Conservation (phyloP, 148 eudicot genomes). For the Nyssa sinensis region DNA sequence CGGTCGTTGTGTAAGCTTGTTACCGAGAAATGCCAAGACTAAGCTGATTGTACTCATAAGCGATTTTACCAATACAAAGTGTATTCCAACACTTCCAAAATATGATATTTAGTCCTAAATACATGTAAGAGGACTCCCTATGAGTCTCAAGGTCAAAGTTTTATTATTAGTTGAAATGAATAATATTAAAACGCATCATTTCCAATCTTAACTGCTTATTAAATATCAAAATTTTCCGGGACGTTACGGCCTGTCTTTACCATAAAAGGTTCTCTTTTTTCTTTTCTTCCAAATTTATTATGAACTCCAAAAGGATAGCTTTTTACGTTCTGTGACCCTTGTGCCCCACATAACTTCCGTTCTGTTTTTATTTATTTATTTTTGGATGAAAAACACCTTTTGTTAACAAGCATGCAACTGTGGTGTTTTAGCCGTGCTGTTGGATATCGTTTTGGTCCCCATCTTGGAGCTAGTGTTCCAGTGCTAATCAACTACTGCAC, state of each 20-base stretch:
- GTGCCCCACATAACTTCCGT: background rate
- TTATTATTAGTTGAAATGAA: no score
- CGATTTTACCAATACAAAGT: no score
- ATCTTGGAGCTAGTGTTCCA: constrained; percentile 92
- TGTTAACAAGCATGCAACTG: constrained; percentile 10
- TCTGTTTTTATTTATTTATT: background rate
- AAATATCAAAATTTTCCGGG: no score
- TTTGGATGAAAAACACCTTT: background rate
- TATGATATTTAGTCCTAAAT: no score
- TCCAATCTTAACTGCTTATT: no score
- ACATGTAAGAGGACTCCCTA: no score
- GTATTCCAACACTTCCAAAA: no score
- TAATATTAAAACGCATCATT: no score
- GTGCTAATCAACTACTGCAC: constrained; percentile 71
- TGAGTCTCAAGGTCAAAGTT: no score
- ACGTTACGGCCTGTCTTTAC: background rate
- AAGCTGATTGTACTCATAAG: no score
- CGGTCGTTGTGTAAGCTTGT: no score
- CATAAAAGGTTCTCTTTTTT: background rate
- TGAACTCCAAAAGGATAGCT: background rate
- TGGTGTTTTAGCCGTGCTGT: constrained; percentile 70
- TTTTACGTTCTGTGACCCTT: background rate
- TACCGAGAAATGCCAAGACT: no score
- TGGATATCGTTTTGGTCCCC: constrained; percentile 95
- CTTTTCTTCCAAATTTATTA: background rate